Evolutionary conservation across 2,329 filamentous ascomycete species (phyloP).

Genomic region (Ascochyta viciae-villosae): DNA sequence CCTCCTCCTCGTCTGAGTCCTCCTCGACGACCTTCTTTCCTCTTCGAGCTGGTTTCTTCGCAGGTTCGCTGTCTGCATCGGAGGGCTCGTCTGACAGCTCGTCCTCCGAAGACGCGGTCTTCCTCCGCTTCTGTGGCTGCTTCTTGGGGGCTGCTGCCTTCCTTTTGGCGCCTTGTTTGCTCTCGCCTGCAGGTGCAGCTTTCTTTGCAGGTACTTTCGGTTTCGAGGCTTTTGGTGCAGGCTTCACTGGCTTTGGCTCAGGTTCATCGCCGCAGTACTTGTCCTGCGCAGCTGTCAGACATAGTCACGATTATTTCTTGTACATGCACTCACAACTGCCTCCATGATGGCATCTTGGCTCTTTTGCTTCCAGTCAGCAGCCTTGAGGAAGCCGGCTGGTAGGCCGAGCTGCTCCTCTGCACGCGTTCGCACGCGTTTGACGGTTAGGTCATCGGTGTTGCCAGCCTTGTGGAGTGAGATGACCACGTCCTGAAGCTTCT

Average conservation of each 20-base stretch:
- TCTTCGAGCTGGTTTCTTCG: slow-evolving; percentile 32
- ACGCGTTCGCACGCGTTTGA: slow-evolving; percentile 62
- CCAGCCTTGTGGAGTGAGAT: slow-evolving; percentile 49
- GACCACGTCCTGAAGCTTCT: slow-evolving; percentile 52
- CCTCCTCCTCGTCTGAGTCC: slow-evolving; percentile 41
- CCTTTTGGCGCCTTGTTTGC: slow-evolving; percentile 42
- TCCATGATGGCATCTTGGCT: slow-evolving; percentile 47
- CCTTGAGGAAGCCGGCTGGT: slow-evolving; percentile 63
- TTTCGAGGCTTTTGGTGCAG: slow-evolving; percentile 7
- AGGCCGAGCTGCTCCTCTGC: slow-evolving; percentile 62
- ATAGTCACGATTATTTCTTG: not conserved
- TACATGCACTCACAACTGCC: slow-evolving; percentile 35
- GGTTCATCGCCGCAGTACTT: slow-evolving; percentile 38
- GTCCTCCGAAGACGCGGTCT: slow-evolving; percentile 38
- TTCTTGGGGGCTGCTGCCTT: slow-evolving; percentile 37
- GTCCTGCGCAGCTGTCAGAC: slow-evolving; percentile 28
- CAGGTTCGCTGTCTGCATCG: slow-evolving; percentile 37
- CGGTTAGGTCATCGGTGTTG: slow-evolving; percentile 61
- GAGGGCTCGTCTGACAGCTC: slow-evolving; percentile 38
- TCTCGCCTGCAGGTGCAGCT: slow-evolving; percentile 24
- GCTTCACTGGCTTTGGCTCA: slow-evolving; percentile 28
- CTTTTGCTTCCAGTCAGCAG: slow-evolving; percentile 63
- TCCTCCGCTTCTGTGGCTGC: slow-evolving; percentile 42
- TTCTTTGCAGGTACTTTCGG: slow-evolving; percentile 15
- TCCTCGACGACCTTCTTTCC: slow-evolving; percentile 36